These are phyloP conservation scores for Flaveria floridana DNA, from an alignment of 140 eudicot genomes.

Conservation along the genomic window DNA sequence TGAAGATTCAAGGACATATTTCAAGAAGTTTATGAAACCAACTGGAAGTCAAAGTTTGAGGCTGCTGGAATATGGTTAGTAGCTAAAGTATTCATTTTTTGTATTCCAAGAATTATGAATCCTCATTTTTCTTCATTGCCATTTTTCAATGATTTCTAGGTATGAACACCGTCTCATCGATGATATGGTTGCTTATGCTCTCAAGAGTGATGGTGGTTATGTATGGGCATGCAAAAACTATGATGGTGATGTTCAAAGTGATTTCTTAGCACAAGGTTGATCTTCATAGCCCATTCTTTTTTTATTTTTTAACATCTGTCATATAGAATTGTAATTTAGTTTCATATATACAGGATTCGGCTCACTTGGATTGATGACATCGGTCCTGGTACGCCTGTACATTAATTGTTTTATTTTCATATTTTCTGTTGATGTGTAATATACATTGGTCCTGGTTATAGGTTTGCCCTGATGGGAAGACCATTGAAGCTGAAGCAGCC, in stretches of 20 bases:
- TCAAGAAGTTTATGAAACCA: background rate
- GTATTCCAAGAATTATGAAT: background rate
- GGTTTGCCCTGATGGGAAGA: slow-evolving; percentile 77
- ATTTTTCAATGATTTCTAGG: background rate
- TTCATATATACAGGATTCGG: slow-evolving; percentile 64
- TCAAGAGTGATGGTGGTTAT: background rate
- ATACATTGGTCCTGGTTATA: slow-evolving; percentile 6
- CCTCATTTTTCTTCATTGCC: background rate
- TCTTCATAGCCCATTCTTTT: background rate
- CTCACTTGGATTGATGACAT: slow-evolving; percentile 98
- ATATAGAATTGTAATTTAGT: background rate
- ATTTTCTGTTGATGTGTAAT: background rate
- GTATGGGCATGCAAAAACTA: background rate
- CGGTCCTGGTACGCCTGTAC: slow-evolving; percentile 68
- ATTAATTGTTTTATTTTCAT: background rate
- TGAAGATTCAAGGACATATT: background rate
- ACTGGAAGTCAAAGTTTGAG: background rate
- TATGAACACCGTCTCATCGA: background rate
- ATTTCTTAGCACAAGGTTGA: slow-evolving; percentile 88
- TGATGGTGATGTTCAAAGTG: slow-evolving; percentile 74
- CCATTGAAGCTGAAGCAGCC: slow-evolving; percentile 76
- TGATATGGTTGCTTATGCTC: background rate
- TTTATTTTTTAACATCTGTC: background rate
- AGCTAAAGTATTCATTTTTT: background rate
- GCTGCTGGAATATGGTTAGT: background rate